Evolutionary conservation across 371 early-diverging fungal genomes (phyloP), one percentile per base, ranked within the genome.

Genomic region (Mortierella sp.): DNA sequence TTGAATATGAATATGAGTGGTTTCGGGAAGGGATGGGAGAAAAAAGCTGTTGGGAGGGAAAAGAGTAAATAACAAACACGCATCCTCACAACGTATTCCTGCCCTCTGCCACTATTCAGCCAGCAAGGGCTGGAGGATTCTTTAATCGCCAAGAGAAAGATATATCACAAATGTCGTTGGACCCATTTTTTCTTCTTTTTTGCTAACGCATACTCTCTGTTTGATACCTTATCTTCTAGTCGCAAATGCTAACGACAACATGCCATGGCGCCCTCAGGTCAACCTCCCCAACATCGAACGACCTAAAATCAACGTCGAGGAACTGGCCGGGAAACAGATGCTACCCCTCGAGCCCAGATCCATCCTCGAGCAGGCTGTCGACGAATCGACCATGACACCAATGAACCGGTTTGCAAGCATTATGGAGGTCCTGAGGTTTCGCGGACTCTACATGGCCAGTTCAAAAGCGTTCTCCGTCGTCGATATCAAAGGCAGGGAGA

Each of bases 401-500:
- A 82, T 86, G 87, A 86, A 82, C 49, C 77, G 87, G 8, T 86
- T 86, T 35, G 27, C 71, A 16, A 86, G 77, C 51, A 70, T 86
- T 24, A 82, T 86, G 82, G 87, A 86, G 51, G 77, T 86, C 27
- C 68, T 86, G 51, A 73, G 87, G 51, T 86, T 86, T 54, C 79
- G 87, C 11, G 87, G 87, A 27, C 65, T 86, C 55, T 86, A 86
- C 63, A 82, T 82, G 82, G 76, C 75, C 46, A 82, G 75, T 38
- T 63, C 80, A 44, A 86, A 86, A 70, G 96, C 96, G 8, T 96
- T 93, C 83, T 88, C 93, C 1, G 89, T 91, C n/a, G 88, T 96
- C 0, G 97, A 97, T 83, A 87, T 89, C 35, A 95, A 95, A 68
- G 96, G 97, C 56, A 91, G 93, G 58, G 97, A 96, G 74, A 80